phyloP scores from a whole-genome alignment of 2,329 filamentous ascomycete species.

The Colletotrichum neosansevieriae region DNA sequence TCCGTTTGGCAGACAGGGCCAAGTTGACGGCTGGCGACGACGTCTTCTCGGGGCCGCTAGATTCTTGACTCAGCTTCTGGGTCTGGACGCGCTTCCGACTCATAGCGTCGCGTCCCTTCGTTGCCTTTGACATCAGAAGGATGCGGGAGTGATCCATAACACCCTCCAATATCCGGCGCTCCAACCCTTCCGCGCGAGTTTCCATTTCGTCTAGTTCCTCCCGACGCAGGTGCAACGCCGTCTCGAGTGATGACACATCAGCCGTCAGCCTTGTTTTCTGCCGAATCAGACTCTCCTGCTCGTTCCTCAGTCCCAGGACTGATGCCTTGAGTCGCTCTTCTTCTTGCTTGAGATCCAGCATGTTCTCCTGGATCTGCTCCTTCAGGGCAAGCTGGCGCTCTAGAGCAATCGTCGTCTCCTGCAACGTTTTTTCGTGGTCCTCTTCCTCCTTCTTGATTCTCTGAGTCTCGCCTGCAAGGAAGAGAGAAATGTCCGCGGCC shows the following conservation, averaged over 20 bases:
- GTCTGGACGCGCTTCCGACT: conserved; percentile 67
- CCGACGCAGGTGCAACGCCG: conserved; percentile 86
- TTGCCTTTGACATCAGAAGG: conserved; percentile 80
- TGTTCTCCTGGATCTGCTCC: conserved; percentile 69
- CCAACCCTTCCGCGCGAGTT: conserved; percentile 84
- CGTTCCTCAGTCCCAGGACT: conserved; percentile 70
- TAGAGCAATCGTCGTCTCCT: conserved; percentile 83
- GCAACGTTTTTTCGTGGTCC: conserved; percentile 80
- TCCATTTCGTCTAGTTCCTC: conserved; percentile 96
- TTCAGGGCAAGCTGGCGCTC: conserved; percentile 79
- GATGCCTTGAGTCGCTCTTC: conserved; percentile 65
- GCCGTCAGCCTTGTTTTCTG: conserved; percentile 85
- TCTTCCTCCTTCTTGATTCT: conserved; percentile 83
- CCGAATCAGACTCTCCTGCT: conserved; percentile 80
- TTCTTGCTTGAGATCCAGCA: conserved; percentile 64
- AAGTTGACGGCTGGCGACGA: conserved; percentile 60
- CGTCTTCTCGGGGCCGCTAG: conserved; percentile 41
- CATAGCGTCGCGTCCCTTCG: conserved; percentile 66
- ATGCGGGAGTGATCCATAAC: conserved; percentile 96
- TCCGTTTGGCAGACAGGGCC: conserved; percentile 66
- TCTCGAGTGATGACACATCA: conserved; percentile 92
- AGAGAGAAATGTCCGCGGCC: conserved; percentile 85
- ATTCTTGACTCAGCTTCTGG: conserved; percentile 53
- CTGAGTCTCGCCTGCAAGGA: conserved; percentile 81
- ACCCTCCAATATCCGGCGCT: conserved; percentile 92